Base-by-base conservation (phyloP, 2,329 filamentous ascomycete species). In the Taxawa tesnikishii region DNA sequence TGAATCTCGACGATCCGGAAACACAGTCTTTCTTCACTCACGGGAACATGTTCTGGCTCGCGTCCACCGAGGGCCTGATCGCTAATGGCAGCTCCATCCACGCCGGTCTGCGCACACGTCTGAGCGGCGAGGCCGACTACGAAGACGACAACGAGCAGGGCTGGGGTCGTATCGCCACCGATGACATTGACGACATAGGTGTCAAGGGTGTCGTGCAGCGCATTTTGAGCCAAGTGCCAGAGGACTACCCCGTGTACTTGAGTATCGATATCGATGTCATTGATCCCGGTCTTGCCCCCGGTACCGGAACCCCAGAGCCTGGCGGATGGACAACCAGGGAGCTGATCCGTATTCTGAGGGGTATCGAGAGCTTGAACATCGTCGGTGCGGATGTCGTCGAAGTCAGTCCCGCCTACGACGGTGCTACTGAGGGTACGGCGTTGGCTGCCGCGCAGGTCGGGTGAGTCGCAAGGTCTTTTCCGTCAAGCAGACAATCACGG, bases 301-400 rank as follows among this genome's bases (percentile, higher is more conserved):
- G 79, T 2, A 93, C 84, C 0, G 87, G 85, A 1, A 94, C 85
- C 0, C 85, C 85, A 0, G 85, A 93, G 61, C 80, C 84, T 0
- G 85, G 87, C 36, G 85, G 85, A 23, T 94, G 85, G 85, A 90
- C 83, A 5, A 92, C 81, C 13, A 67, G 85, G 31, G 87, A 94
- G 62, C 64, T 94, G 44, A 88, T 93, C 41, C 67, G 80, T 9
- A 83, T 94, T 36, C 57, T 94, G 51, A 66, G 84, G 18, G 84
- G 83, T 1, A 70, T 94, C 26, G 85, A 94, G 60, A 71, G 65
- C 0, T 54, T 94, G 52, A 93, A 94, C 50, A 60, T 94, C 4
- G 82, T 94, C 3, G 87, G 84, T 2, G 87, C 84, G 1, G 87
- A 94, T 57, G 73, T 94, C 29, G 87, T 94, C 4, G 87, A 94